Evolutionary conservation across 208 protist genomes (phyloP).

Genomic region (Acanthamoeba healyi): DNA sequence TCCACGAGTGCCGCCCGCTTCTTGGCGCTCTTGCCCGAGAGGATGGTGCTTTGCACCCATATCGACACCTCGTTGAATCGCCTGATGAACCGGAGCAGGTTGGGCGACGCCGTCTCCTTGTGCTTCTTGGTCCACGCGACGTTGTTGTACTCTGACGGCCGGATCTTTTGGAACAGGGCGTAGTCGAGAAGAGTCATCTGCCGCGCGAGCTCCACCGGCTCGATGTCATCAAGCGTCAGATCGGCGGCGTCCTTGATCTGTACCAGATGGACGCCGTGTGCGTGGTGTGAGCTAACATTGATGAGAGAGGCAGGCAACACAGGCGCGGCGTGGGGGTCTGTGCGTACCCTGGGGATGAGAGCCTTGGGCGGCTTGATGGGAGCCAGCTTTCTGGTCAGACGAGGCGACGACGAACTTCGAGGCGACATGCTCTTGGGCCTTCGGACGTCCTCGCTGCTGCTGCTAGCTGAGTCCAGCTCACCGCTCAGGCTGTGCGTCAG

Average conservation of each 20-base stretch:
- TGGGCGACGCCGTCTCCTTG: conserved; percentile 7
- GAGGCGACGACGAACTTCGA: neutral
- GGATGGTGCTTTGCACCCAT: conserved; percentile 59
- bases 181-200: conserved; percentile 62
- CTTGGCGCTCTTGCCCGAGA: conserved; percentile 62
- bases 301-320: neutral
- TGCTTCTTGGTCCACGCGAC: conserved; percentile 34
- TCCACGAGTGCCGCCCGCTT: conserved; percentile 41
- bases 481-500: neutral
- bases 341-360: conserved; percentile 17
- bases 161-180: conserved; percentile 32
- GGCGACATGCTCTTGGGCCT: neutral
- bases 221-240: conserved; percentile 53
- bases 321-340: too few species aligned
- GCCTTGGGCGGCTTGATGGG: conserved; percentile 32
- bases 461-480: neutral
- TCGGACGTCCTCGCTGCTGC: neutral
- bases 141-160: conserved; percentile 12
- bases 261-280: neutral
- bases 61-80: conserved; percentile 61
- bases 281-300: neutral
- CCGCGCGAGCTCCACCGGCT: conserved; percentile 50
- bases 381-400: neutral
- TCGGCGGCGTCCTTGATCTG: conserved; percentile 1
- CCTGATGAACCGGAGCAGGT: conserved; percentile 17